Percentiles rank a stretch among this genome's conserved stretches.
phyloP scores from a whole-genome alignment of 495 filamentous ascomycete species.

The Glutinoglossum americanum region DNA sequence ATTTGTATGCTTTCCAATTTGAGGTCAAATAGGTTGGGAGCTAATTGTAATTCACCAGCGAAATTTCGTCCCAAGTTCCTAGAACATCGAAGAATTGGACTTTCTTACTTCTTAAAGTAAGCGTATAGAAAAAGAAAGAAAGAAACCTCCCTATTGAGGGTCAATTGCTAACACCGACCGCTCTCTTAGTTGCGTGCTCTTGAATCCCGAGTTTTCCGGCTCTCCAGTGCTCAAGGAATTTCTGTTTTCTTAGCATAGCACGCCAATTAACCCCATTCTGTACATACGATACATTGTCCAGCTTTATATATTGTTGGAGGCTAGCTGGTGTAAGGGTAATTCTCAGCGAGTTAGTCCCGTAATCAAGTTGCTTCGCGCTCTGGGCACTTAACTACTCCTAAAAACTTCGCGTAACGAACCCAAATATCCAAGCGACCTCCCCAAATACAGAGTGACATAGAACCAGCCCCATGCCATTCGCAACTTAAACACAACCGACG shows the following conservation, averaged over 20 bases:
- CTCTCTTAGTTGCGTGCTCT: conserved; percentile 31
- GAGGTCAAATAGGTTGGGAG: background rate
- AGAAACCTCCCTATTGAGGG: background rate
- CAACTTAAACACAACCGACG: background rate
- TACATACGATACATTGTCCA: background rate
- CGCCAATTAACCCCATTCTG: background rate
- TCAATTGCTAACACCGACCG: conserved; percentile 2
- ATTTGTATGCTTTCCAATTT: conserved; percentile 29
- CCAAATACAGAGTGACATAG: background rate
- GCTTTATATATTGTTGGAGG: background rate
- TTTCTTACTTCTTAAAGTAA: conserved; percentile 54
- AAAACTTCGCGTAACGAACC: background rate
- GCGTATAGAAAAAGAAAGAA: conserved; percentile 9
- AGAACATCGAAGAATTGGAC: conserved; percentile 38
- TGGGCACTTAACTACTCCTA: background rate
- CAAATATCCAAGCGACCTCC: background rate
- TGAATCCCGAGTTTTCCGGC: conserved; percentile 49
- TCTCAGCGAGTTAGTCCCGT: background rate
- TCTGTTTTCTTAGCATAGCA: conserved; percentile 21
- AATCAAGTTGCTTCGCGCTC: background rate
- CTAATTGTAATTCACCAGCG: conserved; percentile 18
- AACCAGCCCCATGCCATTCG: background rate
- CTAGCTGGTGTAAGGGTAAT: background rate
- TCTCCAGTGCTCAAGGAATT: conserved; percentile 51
- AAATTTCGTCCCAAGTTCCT: conserved; percentile 49